Percentiles rank a stretch among this genome's conserved stretches.
phyloP scores from a whole-genome alignment of 805 yeast genomes.

The Wickerhamiella domercqiae region DNA sequence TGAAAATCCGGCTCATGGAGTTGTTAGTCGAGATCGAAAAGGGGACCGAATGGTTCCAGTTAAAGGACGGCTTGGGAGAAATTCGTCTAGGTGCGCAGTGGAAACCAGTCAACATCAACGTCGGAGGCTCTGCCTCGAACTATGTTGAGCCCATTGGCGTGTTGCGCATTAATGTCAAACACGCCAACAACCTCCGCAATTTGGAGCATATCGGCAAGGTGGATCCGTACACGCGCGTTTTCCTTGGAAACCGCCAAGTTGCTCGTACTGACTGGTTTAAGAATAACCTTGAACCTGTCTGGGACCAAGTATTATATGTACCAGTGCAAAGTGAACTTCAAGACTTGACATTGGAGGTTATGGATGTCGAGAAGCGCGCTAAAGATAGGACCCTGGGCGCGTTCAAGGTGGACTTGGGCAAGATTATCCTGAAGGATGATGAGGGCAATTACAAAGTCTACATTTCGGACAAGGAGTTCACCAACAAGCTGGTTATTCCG shows the following conservation, averaged over 20 bases:
- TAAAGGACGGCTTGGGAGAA: conserved; percentile 53
- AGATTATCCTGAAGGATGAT: conserved; percentile 44
- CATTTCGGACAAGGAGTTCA: conserved; percentile 39
- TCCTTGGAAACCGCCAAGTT: conserved; percentile 60
- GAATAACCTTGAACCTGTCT: conserved; percentile 61
- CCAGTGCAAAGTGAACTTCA: conserved; percentile 76
- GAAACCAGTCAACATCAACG: conserved; percentile 66
- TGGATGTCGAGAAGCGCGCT: conserved; percentile 75
- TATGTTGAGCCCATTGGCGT: conserved; percentile 94
- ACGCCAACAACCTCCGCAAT: conserved; percentile 64
- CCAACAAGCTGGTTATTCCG: conserved; percentile 51
- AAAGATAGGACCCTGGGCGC: conserved; percentile 80
- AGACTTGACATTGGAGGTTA: conserved; percentile 66
- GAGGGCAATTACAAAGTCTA: conserved; percentile 51
- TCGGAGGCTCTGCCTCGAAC: conserved; percentile 54
- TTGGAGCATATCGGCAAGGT: conserved; percentile 79
- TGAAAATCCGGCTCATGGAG: conserved; percentile 38
- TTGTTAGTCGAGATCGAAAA: conserved; percentile 65
- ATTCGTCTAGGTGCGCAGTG: conserved; percentile 54
- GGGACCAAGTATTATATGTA: conserved; percentile 70
- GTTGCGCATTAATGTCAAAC: conserved; percentile 50
- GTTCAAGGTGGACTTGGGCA: conserved; percentile 52
- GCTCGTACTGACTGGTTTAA: conserved; percentile 61
- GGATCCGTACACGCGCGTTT: conserved; percentile 78
- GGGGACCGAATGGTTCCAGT: conserved; percentile 62